phyloP scores from a whole-genome alignment of 2,329 filamentous ascomycete species.

The Pestalotiopsis sp. region DNA sequence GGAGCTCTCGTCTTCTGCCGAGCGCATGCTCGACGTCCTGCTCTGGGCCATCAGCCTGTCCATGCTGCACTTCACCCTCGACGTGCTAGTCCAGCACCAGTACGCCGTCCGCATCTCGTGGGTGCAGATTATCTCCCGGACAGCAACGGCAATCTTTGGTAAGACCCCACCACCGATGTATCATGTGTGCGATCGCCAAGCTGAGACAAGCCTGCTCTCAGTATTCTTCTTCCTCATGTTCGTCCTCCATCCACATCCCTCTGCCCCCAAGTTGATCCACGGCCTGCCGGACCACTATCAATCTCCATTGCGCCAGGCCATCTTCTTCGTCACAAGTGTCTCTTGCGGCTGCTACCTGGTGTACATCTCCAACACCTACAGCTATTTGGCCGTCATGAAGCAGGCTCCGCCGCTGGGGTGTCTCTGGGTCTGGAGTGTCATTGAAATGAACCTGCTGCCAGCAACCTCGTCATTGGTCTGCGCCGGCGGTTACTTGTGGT shows the following conservation, averaged over 20 bases:
- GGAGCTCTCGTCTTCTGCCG: slow-evolving; percentile 45
- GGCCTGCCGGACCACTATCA: slow-evolving; percentile 50
- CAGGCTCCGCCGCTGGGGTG: slow-evolving; percentile 85
- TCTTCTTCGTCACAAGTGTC: slow-evolving; percentile 67
- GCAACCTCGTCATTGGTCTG: slow-evolving; percentile 59
- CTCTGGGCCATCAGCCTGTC: slow-evolving; percentile 65
- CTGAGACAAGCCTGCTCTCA: slow-evolving; percentile 30
- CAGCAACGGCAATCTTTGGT: slow-evolving; percentile 57
- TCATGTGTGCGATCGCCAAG: not conserved
- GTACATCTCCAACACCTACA: slow-evolving; percentile 75
- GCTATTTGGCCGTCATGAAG: slow-evolving; percentile 91
- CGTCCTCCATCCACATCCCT: slow-evolving; percentile 55
- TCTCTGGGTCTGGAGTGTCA: slow-evolving; percentile 89
- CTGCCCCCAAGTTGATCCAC: slow-evolving; percentile 52
- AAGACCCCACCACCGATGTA: slow-evolving; percentile 21
- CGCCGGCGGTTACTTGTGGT: slow-evolving; percentile 48
- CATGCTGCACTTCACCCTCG: slow-evolving; percentile 77
- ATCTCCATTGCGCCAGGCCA: slow-evolving; percentile 50
- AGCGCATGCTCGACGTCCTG: slow-evolving; percentile 56
- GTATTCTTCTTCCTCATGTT: slow-evolving; percentile 60
- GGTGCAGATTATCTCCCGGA: slow-evolving; percentile 54
- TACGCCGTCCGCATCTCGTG: slow-evolving; percentile 71
- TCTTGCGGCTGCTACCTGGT: slow-evolving; percentile 77
- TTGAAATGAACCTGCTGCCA: slow-evolving; percentile 77
- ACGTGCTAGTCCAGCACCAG: slow-evolving; percentile 78